Base-by-base conservation (phyloP, 1,139 yeast genomes). In the Taphrina communis region DNA sequence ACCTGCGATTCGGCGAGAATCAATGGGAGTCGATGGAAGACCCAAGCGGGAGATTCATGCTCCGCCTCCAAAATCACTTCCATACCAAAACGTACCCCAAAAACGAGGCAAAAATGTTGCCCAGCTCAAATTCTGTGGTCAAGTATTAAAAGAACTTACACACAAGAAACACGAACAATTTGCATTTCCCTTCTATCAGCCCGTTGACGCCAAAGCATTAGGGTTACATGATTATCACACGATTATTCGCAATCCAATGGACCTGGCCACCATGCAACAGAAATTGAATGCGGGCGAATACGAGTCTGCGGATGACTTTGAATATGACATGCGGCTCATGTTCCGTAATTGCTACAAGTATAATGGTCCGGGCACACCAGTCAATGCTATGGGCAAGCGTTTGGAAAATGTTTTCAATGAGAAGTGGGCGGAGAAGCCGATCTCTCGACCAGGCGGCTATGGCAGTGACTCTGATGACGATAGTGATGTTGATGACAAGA, bases 31-130 rank as follows among this genome's bases (percentile, higher is more conserved):
- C 60, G 84, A 83, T 48, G 88, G 87, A 55, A 84, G 99, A 73
- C 98, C 99, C 57, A 93, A 93, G 80, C 86, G 99, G 74, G 96
- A 92, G 75, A 91, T 94, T 65, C 97, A 93, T 76, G 99, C 99
- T 2, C 99, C 99, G 68, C 89, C 90, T 76, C 90, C 97, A 19
- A 91, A 91, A 77, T 98, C 94, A 77, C 85, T 93, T 77, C 96
- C 97, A 2, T 91, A 91, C 75, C 78, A 78, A 42, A 97, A 91
- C 76, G 85, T 85, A 55, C 86, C 95, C 77, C 99, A 98, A 62
- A 86, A 96, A 73, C 90, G 91, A 79, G 93, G 94, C 84, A 94
- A 91, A 82, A 88, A 83, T 78, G 96, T 95, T 58, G 89, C 94
- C 14, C 98, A 94, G 78, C 84, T 94, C 76, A 84, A 94, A 75